Base-by-base conservation (phyloP, 768 basidiomycete species). In the Tephrocybe sp. region DNA sequence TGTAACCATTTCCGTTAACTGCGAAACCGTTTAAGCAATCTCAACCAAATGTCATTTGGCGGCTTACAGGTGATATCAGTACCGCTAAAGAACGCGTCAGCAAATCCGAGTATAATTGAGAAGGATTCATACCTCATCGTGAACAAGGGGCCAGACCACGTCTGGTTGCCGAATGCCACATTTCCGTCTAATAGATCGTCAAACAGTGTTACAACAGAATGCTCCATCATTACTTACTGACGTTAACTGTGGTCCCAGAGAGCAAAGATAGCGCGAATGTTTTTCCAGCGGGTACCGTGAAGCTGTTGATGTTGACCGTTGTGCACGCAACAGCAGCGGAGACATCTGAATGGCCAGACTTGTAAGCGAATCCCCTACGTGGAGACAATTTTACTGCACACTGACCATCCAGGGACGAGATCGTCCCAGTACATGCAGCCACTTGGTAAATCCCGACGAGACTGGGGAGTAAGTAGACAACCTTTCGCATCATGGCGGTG, bases 141-240 rank as follows among this genome's bases (percentile, higher is more conserved):
- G 61, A 84, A 81, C 38, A 84, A 65, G 11, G 79, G 82, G 10
- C 82, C 83, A 0, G 60, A 66, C 82, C 81, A 83, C 34, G 59
- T 74, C 48, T 60, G 8, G 41, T 76, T 77, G 6, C 75, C 82
- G 60, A 87, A 86, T 19, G 62, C 56, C 39, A 87, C 72, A 26
- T 85, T 75, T 14, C 85, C 85, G 52, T 71, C 80, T 84, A 23
- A 10, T 30, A 53, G 14, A 39, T 26, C 39, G 17, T 22, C 11
- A 48, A 45, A 42, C n/a, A 51, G 9, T 31, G 20, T 44, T 19
- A 34, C 20, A 39, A 48, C 26, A 39, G 8, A 1, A 1, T 14
- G 33, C n/a, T 32, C 16, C n/a, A n/a, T n/a, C 20, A 4, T 26
- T 26, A 66, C 79, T 60, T 56, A 83, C 83, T 63, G 65, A 86